Evolutionary conservation across 2,329 filamentous ascomycete species (phyloP), one percentile per base, ranked within the genome.

Genomic region (Penicillium sp.): DNA sequence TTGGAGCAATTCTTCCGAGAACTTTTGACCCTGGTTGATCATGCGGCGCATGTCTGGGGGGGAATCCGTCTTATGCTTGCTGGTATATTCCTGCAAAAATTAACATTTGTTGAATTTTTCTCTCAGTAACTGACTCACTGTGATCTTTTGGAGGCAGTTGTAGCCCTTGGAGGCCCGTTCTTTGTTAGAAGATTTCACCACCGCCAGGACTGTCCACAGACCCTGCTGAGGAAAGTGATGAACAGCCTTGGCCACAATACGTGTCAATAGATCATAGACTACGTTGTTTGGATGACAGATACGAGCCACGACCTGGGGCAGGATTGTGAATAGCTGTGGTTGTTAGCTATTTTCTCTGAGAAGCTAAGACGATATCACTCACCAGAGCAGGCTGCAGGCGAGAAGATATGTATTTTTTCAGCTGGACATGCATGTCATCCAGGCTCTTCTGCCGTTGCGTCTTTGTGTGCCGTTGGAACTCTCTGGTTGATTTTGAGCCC

Each of bases 281-380:
- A 81, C 79, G 3, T 66, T 66, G 61, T 95, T 87, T 1, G 84
- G 81, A 67, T 98, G 93, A 31, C 86, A 87, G 56, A 99, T 96
- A 20, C 93, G 83, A n/a, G 91, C 93, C 41, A 98, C 86, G 47
- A 98, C 85, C 65, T 98, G 93, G 4, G 93, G 86, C 28, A 99
- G 74, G 4, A 91, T 81, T 1, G 75, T 77, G 52, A 75, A 76
- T 18, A 75, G 65, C 60, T 74, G 43, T 31, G 54, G 17, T 29
- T 36, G 46, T 62, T 43, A 62, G 53, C 40, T 14, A 32, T 17
- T 26, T 19, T 25, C 11, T 17, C 10, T 10, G 13, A 20, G 11
- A 13, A 8, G 7, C 2, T 8, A 18, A 20, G n/a, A 19, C 11
- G 33, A 10, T 40, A 13, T 31, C 4, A 40, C 59, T 48, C 52